Evolutionary conservation across 1,284 basidiomycete genomes (phyloP).

Genomic region (Hymenochaete sp.): DNA sequence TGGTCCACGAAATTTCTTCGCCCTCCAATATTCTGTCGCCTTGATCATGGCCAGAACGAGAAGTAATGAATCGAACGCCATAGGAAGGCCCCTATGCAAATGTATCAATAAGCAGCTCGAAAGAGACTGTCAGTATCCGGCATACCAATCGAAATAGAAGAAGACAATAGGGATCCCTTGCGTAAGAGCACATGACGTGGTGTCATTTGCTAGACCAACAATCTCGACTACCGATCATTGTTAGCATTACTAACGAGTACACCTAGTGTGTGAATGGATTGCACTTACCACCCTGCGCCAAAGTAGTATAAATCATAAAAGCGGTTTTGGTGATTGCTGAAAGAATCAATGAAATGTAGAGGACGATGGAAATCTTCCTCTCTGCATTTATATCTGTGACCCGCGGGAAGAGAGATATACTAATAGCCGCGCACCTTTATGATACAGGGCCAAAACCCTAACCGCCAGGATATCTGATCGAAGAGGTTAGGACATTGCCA

Average conservation of each 20-base stretch:
- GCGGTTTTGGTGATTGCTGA: neutral
- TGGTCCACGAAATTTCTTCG: neutral
- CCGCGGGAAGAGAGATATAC: neutral
- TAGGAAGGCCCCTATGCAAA: slow-evolving; percentile 1
- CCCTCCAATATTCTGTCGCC: neutral
- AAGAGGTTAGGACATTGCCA: neutral
- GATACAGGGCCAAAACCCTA: slow-evolving; percentile 3
- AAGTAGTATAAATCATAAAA: neutral
- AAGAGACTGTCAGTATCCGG: too few species aligned
- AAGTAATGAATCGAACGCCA: neutral
- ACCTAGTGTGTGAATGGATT: too few species aligned
- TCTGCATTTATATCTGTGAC: neutral
- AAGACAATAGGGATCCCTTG: too few species aligned
- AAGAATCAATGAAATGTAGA: neutral
- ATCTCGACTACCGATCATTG: too few species aligned
- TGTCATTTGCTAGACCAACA: too few species aligned
- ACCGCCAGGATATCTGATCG: slow-evolving; percentile 1
- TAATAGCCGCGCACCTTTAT: neutral
- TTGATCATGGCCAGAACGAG: slow-evolving; percentile 1
- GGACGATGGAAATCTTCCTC: neutral
- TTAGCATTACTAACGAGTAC: too few species aligned
- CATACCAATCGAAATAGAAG: too few species aligned
- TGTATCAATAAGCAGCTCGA: too few species aligned
- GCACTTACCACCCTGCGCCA: neutral
- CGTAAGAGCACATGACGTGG: too few species aligned